Evolutionary conservation across 768 basidiomycete genomes (phyloP).

Genomic region (Suillus subaureus): DNA sequence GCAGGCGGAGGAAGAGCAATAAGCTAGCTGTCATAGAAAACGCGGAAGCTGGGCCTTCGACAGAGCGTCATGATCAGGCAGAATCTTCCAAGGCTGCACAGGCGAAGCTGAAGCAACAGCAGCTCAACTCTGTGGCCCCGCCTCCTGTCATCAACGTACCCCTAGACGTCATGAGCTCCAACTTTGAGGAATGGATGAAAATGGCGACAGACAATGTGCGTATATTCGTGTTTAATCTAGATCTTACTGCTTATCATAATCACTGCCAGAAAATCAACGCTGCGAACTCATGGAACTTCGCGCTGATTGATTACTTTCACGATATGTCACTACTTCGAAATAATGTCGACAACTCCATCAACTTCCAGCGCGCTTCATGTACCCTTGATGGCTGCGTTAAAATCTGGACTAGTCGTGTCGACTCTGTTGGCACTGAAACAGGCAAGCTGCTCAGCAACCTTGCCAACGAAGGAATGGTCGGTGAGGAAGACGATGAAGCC

Average conservation of each 20-base stretch:
- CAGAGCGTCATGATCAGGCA: slow-evolving; percentile 37
- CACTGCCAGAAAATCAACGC: slow-evolving; percentile 92
- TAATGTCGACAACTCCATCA: slow-evolving; percentile 92
- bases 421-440: slow-evolving; percentile 95
- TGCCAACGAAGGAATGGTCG: slow-evolving; percentile 60
- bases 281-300: slow-evolving; percentile 96
- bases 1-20: slow-evolving; percentile 77
- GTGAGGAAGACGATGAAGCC: slow-evolving; percentile 57
- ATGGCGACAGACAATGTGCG: slow-evolving; percentile 97
- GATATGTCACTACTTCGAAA: slow-evolving; percentile 97
- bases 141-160: slow-evolving; percentile 62
- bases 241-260: slow-evolving; percentile 3
- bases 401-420: slow-evolving; percentile 98
- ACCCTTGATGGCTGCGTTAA: slow-evolving; percentile 99
- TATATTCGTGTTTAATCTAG: slow-evolving; percentile 18
- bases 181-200: slow-evolving; percentile 99
- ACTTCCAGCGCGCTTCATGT: slow-evolving; percentile 97
- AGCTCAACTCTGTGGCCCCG: slow-evolving; percentile 60
- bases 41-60: slow-evolving; percentile 58
- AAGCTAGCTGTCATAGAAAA: slow-evolving; percentile 62
- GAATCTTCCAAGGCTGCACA: slow-evolving; percentile 46
- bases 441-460: slow-evolving; percentile 94
- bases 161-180: slow-evolving; percentile 85
- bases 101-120: slow-evolving; percentile 59
- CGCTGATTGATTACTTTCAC: slow-evolving; percentile 98